Base-by-base conservation (phyloP, 768 basidiomycete species). In the Tulasnella sp. region DNA sequence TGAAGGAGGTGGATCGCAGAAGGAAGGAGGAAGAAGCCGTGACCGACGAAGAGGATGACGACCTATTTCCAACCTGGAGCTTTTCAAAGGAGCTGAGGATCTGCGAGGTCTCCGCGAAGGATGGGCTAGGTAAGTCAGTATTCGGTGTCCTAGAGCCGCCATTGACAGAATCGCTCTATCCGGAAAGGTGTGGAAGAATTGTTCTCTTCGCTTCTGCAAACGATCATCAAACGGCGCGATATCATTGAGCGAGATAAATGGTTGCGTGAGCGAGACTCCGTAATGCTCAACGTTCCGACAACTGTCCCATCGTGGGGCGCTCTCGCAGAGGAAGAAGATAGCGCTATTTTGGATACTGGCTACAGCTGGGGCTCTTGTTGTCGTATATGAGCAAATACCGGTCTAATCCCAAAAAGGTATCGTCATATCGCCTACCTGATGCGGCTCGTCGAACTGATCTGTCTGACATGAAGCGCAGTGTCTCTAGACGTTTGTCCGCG, bases 71-170 rank as follows among this genome's bases (percentile, higher is more conserved):
- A 8, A 27, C 43, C 11, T 65, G 87, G 85, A 83, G 84, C 86
- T 4, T 74, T 85, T 36, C 80, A 76, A 66, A 84, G 84, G 66
- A 84, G 81, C 60, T 92, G 81, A 84, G 86, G 65, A 75, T 93
- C 15, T 88, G 86, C 62, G 88, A 94, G 67, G 88, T 94, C 17
- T 92, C 88, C 41, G 85, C 92, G 52, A 92, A 92, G 69, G 89
- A 92, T 64, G 84, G 87, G 65, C 65, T 71, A 31, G 91, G 90
- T 91, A 60, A 61, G 80, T 72, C 6, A 7, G 19, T 46, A 31
- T 1, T 41, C 12, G 9, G 31, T 0, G 25, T 4, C 46, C 42
- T 59, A n/a, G 49, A 29, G 43, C 25, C 35, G 21, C 29, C 48
- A 60, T 39, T 65, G 60, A 56, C 56, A 57, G 49, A 25, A 61